phyloP scores from a whole-genome alignment of 139 green algal genomes.

The Microglena sp. region DNA sequence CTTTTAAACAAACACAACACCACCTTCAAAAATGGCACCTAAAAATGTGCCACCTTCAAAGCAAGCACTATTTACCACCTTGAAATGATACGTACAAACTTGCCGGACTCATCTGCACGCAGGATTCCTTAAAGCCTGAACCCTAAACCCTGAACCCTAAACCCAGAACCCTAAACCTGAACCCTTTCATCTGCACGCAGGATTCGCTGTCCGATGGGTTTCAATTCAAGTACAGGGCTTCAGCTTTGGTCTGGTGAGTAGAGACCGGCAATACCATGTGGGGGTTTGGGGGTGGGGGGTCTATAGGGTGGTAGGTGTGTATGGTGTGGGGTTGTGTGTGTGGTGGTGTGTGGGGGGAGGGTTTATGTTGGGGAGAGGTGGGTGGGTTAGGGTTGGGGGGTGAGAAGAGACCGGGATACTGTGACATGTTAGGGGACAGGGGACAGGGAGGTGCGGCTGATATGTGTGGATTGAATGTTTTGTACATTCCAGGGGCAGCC shows the following conservation, averaged over 20 bases:
- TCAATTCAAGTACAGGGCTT: no score
- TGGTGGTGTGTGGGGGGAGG: background rate
- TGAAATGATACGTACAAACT: no score
- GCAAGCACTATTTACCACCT: no score
- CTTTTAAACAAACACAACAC: no score
- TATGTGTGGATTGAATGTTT: slow-evolving; percentile 23
- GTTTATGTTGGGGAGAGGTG: background rate
- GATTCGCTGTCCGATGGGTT: slow-evolving; percentile 59
- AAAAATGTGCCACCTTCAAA: no score
- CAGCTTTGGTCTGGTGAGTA: slow-evolving; percentile 70
- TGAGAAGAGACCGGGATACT: background rate
- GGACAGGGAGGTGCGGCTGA: background rate
- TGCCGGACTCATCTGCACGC: no score
- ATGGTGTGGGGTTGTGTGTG: background rate
- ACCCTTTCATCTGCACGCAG: slow-evolving; percentile 50
- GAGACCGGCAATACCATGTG: slow-evolving; percentile 55
- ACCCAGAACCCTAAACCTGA: background rate
- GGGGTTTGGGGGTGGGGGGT: slow-evolving; percentile 32
- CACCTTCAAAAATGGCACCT: no score
- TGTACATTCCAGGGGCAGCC: background rate
- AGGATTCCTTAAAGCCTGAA: background rate
- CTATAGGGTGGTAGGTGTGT: slow-evolving; percentile 39
- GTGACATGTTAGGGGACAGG: background rate
- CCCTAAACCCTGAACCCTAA: background rate
- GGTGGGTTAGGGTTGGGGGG: background rate